Evolutionary conservation across 371 early-diverging fungal genomes (phyloP).

Genomic region (Dinochytrium kinnereticum): DNA sequence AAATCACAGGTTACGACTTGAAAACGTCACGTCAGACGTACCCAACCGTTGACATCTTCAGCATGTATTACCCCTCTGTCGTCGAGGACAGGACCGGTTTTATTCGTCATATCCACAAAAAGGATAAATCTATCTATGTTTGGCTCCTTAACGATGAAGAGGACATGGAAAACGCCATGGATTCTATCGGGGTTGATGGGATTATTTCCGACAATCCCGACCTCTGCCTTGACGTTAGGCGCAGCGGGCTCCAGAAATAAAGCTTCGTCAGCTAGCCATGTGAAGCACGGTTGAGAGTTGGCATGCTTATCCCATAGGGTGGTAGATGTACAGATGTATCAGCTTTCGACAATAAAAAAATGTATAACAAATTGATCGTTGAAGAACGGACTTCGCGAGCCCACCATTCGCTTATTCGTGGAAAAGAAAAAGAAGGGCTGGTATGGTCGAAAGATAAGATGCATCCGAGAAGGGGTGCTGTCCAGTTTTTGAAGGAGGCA

Average conservation of each 20-base stretch:
- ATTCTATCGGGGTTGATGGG: conserved; percentile 10
- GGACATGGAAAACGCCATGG: conserved; percentile 15
- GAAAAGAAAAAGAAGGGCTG: not conserved
- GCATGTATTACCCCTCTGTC: conserved; percentile 15
- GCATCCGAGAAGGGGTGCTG: not conserved
- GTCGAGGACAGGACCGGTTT: conserved; percentile 6
- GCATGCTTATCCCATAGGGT: no score
- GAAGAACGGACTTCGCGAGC: not conserved
- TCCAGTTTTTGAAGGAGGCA: conserved; percentile 33
- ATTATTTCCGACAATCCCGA: not conserved
- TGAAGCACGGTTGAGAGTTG: no score
- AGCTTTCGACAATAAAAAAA: no score
- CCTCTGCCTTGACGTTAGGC: conserved; percentile 3
- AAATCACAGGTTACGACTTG: not conserved
- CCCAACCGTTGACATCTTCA: not conserved
- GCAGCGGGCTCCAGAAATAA: not conserved
- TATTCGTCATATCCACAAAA: conserved; percentile 7
- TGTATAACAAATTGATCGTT: no score
- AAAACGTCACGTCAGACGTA: not conserved
- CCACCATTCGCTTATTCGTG: not conserved
- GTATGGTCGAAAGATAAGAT: not conserved
- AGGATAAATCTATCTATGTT: conserved; percentile 2
- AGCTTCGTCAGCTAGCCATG: no score
- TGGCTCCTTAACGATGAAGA: conserved; percentile 11
- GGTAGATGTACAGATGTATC: no score